Percentiles rank a stretch among this genome's conserved stretches.
Conservation (phyloP, 257 asterid genomes). For the Solanum microdontum region DNA sequence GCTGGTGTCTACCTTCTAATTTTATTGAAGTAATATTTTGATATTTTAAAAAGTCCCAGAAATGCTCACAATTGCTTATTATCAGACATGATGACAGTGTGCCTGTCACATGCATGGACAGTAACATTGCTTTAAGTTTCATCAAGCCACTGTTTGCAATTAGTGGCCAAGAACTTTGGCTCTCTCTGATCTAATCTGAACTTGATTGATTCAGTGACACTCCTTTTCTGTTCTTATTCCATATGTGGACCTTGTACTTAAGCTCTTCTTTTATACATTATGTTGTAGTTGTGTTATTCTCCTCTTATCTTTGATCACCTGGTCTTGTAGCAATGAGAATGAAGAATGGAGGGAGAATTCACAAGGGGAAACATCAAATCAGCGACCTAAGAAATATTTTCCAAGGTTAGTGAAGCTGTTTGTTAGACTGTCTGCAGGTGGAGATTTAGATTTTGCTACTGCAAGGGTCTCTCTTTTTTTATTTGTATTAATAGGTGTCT, state of each 20-base stretch:
- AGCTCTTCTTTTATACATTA: background rate
- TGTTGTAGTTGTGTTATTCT: background rate
- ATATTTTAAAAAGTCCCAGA: background rate
- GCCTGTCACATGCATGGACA: background rate
- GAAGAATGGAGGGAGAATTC: background rate
- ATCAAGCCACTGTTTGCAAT: background rate
- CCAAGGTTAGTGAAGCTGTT: conserved; percentile 5
- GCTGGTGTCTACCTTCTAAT: background rate
- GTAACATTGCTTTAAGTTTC: background rate
- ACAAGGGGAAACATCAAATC: background rate
- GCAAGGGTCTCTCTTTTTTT: background rate
- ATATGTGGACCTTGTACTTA: background rate
- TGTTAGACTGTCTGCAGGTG: background rate
- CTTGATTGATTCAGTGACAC: background rate
- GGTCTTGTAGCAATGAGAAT: background rate
- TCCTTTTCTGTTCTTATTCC: background rate
- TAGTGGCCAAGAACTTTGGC: background rate
- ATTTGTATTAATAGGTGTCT: background rate
- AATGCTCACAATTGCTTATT: background rate
- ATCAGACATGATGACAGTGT: background rate
- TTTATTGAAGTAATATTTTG: background rate
- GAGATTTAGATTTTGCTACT: background rate
- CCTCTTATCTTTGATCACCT: background rate
- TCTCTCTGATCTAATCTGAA: background rate
- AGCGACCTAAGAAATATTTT: background rate